Evolutionary conservation across 169 alveolate species (phyloP), one percentile per base, ranked within the genome.

Genomic region (Perkinsus marinus): DNA sequence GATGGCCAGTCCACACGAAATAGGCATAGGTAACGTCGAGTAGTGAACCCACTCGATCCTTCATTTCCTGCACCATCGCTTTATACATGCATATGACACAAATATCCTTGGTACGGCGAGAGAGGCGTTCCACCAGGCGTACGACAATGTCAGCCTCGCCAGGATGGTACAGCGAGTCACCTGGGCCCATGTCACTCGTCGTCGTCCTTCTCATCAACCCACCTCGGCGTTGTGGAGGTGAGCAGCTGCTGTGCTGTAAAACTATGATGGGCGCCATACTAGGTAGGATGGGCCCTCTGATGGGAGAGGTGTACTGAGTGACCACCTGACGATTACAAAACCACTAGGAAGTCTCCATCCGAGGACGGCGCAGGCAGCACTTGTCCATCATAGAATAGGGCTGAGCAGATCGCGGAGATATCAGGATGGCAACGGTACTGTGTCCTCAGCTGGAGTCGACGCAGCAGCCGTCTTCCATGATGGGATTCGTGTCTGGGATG

Each of bases 371-470:
- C 93, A 68, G 90, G 92, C 43, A 90, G 79, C 34, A 93, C 92
- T 34, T 46, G 39, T 16, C 91, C 89, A 43, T 91, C 89, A 41
- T 93, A 93, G 91, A 93, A 93, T 39, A 93, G 69, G 38, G 92
- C 89, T 43, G 93, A 91, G 57, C 94, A 93, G 68, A 93, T 91
- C 38, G 90, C 36, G 68, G 93, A 89, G 36, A 93, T 93, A 47
- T 46, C 68, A 2, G 94, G 94, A 37, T 93, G 94, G 57, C 94
- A 93, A 36, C 94, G 37, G 37, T 91, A 93, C 46, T 93, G 94
- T 39, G 92, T 92, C 57, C 92, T 93, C 92, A 93, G 79, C 37
- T 57, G 79, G 5, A 19, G 79, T 5, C 34, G 5, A 2, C 79
- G 79, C 26, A 57, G 7, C 7, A 57, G 79, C 26, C 5, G 3